phyloP scores from a whole-genome alignment of 176 grass and related monocot genomes.

The Rhipidocladum racemiflorum region DNA sequence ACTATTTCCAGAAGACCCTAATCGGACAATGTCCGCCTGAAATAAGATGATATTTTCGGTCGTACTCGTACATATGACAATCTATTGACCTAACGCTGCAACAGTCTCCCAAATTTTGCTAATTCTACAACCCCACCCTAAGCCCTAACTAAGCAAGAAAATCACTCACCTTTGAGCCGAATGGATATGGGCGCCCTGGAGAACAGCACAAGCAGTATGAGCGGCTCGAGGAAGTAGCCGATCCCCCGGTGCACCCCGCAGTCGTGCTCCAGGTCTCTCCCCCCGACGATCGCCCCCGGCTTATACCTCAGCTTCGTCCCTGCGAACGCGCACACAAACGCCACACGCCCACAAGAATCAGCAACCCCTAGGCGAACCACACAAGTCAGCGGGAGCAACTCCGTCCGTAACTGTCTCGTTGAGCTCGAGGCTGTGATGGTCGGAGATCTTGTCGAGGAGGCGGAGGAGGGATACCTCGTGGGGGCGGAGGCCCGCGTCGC shows the following conservation, averaged over 20 bases:
- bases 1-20: neutral
- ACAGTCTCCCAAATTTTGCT: neutral
- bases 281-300: conserved; percentile 63
- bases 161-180: conserved; percentile 56
- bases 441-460: conserved; percentile 78
- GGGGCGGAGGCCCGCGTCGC: conserved; percentile 61
- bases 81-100: neutral
- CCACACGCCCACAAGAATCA: neutral
- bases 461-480: conserved; percentile 79
- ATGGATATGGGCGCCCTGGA: conserved; percentile 54
- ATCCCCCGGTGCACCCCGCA: conserved; percentile 73
- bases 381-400: neutral
- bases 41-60: neutral
- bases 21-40: neutral
- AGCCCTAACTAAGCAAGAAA: neutral
- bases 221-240: conserved; percentile 81
- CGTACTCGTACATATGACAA: neutral
- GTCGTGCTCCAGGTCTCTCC: conserved; percentile 63
- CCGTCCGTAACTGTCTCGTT: conserved; percentile 57
- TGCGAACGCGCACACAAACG: conserved; percentile 4
- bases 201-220: conserved; percentile 75
- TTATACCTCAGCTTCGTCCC: conserved; percentile 76
- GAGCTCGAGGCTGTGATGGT: conserved; percentile 66
- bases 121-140: neutral
- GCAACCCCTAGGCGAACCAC: neutral